Conservation (phyloP, 2,329 filamentous ascomycete species). For the Zymoseptoria tritici region DNA sequence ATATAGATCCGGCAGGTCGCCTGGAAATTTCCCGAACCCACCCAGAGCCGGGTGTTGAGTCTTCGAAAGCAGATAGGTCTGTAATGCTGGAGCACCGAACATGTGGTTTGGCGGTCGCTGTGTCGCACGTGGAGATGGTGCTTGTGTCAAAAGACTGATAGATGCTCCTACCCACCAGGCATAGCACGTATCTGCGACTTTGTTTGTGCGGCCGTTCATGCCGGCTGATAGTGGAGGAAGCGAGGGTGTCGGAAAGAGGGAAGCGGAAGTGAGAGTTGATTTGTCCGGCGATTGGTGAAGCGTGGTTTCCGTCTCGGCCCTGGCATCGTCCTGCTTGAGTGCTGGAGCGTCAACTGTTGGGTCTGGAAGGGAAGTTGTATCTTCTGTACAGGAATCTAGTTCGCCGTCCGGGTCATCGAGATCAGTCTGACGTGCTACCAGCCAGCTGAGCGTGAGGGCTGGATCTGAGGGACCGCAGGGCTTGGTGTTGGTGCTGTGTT, state of each 20-base stretch:
- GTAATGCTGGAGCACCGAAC: slow-evolving; percentile 16
- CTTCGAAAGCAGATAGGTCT: slow-evolving; percentile 74
- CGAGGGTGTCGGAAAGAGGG: slow-evolving; percentile 3
- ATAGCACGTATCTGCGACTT: slow-evolving; percentile 91
- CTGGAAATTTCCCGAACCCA: slow-evolving; percentile 41
- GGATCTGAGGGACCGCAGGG: slow-evolving; percentile 32
- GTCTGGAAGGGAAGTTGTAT: not conserved
- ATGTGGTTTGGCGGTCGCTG: not conserved
- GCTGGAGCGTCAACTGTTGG: not conserved
- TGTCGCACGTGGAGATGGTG: not conserved
- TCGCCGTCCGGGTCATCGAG: slow-evolving; percentile 34
- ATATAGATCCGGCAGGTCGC: slow-evolving; percentile 58
- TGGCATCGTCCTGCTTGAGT: not conserved
- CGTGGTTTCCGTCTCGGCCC: not conserved
- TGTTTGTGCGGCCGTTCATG: slow-evolving; percentile 87
- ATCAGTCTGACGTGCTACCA: slow-evolving; percentile 40
- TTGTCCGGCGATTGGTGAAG: slow-evolving; percentile 22
- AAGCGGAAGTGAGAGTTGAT: slow-evolving; percentile 9
- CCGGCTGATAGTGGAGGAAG: slow-evolving; percentile 43
- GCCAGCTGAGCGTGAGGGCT: slow-evolving; percentile 37
- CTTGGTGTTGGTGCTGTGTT: slow-evolving; percentile 1
- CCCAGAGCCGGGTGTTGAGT: slow-evolving; percentile 70
- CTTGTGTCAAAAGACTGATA: slow-evolving; percentile 22
- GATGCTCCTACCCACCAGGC: slow-evolving; percentile 82
- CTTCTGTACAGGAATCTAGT: slow-evolving; percentile 6